Conservation (phyloP, 1,284 basidiomycete species). For the Veloboletus limbatus region DNA sequence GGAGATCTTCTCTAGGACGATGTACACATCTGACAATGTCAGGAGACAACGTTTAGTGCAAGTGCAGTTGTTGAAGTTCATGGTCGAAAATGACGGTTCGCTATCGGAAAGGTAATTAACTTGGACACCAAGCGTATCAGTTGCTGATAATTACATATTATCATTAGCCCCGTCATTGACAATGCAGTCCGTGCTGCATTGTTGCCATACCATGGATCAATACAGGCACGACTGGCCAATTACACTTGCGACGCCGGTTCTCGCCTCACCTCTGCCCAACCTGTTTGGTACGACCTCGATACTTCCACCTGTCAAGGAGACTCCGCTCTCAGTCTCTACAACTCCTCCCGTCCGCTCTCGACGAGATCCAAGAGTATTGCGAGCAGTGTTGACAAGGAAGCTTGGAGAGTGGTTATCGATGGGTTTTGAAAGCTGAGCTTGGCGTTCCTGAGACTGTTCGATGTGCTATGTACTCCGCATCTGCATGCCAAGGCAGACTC, state of each 20-base stretch:
- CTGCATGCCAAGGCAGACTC: conserved; percentile 14
- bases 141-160: conserved; percentile 20
- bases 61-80: conserved; percentile 70
- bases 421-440: conserved; percentile 87
- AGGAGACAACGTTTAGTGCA: conserved; percentile 63
- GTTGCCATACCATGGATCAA: conserved; percentile 42
- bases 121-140: conserved; percentile 1
- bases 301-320: conserved; percentile 33
- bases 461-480: conserved; percentile 11
- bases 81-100: conserved; percentile 86
- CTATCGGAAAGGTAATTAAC: conserved; percentile 69
- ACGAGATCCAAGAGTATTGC: conserved; percentile 84
- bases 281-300: conserved; percentile 22
- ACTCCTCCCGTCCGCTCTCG: conserved; percentile 61
- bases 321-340: conserved; percentile 48
- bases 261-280: conserved; percentile 20
- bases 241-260: conserved; percentile 17
- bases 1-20: conserved; percentile 75
- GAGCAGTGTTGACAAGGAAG: conserved; percentile 88
- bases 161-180: conserved; percentile 71
- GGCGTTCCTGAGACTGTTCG: conserved; percentile 38
- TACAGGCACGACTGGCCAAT: conserved; percentile 22
- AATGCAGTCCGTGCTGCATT: conserved; percentile 61
- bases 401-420: conserved; percentile 88
- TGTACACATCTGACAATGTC: conserved; percentile 60